Base-by-base conservation (phyloP, 2,329 filamentous ascomycete genomes). In the Arthrobotrys iridis region DNA sequence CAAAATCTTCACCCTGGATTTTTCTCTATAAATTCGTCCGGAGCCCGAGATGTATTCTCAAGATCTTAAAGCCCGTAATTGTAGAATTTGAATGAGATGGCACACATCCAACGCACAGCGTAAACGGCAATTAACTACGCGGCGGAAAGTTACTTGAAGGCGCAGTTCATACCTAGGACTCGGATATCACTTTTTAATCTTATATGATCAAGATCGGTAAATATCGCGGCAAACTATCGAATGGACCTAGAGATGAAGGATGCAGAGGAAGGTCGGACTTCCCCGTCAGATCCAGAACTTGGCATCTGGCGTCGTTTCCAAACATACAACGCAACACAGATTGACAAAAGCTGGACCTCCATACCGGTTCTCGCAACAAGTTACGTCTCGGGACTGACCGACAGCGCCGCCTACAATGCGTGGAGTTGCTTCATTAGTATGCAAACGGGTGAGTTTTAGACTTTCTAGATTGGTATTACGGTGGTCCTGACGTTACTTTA, bases 401-500 rank as follows among this genome's bases (percentile, higher is more conserved):
- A 86, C 77, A 84, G 82, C 43, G 83, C 82, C 37, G 81, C 82
- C 1, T 86, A 85, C 78, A 83, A 83, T 78, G 84, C 84, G 60
- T 86, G 83, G 81, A 82, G 80, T 22, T 84, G 83, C 60, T 86
- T 86, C 70, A 84, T 85, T 30, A 83, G 82, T 15, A 86, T 86
- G 85, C 85, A 86, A 78, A 86, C 85, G 22, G 84, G 87, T 40
- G 37, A 4, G 62, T 30, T 22, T 46, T n/a, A 11, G 11, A 2
- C 1, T 33, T 3, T 11, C 20, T 1, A 15, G n/a, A 2, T 11
- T 28, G 24, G 5, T 24, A 50, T 20, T 24, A 60, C 33, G 13
- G 1, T 28, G 10, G 22, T 28, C 28, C 37, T 48, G 11, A 45
- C 26, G 1, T n/a, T 26, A 26, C 15, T 24, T 6, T 24, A 62